Evolutionary conservation across 2,329 filamentous ascomycete genomes (phyloP), one percentile per base, ranked within the genome.

Genomic region (Claviceps sp.): DNA sequence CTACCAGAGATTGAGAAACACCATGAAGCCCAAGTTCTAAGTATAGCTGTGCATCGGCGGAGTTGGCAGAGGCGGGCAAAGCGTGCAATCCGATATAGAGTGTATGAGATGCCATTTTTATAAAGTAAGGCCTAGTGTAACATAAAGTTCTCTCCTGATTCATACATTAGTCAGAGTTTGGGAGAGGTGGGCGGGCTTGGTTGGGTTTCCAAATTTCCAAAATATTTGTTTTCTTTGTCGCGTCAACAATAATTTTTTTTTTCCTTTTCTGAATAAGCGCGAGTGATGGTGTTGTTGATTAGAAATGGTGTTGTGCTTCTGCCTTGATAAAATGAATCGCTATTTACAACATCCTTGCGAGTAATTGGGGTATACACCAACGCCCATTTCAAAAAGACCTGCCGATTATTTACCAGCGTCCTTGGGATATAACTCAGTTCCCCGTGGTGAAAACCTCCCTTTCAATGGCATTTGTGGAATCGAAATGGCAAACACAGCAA

Each of bases 1-100:
- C 70, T 94, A 93, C 75, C 77, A 84, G 69, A 76, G 85, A 67
- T 77, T 88, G 65, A 78, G 89, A 68, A 83, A 81, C 70, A 89
- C 93, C 68, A 93, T 93, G 85, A 89, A 82, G 76, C 83, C 89
- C 70, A 91, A 88, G 74, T 77, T 76, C 64, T 78, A 73, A 56
- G 14, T 68, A 59, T 56, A 57, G 58, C 58, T 61, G 55, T 58
- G 57, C 57, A 56, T 56, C 53, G 56, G 55, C 53, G 52, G 52
- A 64, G 60, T 57, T 63, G 65, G 62, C 61, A 16, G 42, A 44
- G 42, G 19, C 8, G 42, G 19, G 62, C 64, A 62, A 65, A 62
- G 62, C 61, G 62, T 62, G 64, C 30, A 65, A 62, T 65, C 65
- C 68, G 70, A 69, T 71, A 76, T 76, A 76, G 73, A 76, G 70